Conservation (phyloP, 2,329 filamentous ascomycete species). For the Fusarium protoensiforme region DNA sequence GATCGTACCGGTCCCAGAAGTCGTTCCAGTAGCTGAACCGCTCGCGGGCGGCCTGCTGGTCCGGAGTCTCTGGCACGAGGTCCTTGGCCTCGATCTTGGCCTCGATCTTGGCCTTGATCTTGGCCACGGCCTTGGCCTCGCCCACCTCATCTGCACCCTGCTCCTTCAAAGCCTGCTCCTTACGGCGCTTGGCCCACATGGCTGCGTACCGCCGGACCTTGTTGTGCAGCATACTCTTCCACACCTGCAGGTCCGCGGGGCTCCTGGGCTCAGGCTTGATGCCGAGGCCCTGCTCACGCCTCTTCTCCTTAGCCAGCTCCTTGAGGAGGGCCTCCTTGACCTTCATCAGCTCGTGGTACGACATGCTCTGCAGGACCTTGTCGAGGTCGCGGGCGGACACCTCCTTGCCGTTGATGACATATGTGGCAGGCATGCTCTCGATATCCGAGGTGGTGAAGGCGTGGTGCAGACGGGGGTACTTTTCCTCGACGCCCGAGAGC, state of each 20-base stretch:
- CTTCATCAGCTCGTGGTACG: conserved; percentile 45
- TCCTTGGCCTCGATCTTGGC: conserved; percentile 19
- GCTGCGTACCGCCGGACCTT: conserved; percentile 33
- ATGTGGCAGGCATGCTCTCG: conserved; percentile 42
- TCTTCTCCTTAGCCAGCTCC: conserved; percentile 30
- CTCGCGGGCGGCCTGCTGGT: conserved; percentile 27
- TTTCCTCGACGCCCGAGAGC: conserved; percentile 51
- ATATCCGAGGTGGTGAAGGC: conserved; percentile 52
- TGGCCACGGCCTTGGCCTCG: conserved; percentile 17
- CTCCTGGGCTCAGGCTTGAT: not conserved
- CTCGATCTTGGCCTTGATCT: conserved; percentile 12
- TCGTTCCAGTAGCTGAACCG: conserved; percentile 37
- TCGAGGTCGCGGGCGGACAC: conserved; percentile 45
- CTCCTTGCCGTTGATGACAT: conserved; percentile 35
- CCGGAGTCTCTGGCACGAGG: conserved; percentile 15
- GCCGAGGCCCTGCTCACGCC: conserved; percentile 31
- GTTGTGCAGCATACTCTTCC: conserved; percentile 36
- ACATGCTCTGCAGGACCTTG: conserved; percentile 44
- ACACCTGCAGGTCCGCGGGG: conserved; percentile 11
- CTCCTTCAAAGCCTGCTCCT: conserved; percentile 1
- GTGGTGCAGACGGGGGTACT: conserved; percentile 54
- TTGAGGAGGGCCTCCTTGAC: conserved; percentile 32
- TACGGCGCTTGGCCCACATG: conserved; percentile 36
- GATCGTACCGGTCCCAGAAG: conserved; percentile 43
- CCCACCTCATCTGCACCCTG: not conserved